phyloP scores from a whole-genome alignment of 495 filamentous ascomycete species.

The Aspergillus indologenus region DNA sequence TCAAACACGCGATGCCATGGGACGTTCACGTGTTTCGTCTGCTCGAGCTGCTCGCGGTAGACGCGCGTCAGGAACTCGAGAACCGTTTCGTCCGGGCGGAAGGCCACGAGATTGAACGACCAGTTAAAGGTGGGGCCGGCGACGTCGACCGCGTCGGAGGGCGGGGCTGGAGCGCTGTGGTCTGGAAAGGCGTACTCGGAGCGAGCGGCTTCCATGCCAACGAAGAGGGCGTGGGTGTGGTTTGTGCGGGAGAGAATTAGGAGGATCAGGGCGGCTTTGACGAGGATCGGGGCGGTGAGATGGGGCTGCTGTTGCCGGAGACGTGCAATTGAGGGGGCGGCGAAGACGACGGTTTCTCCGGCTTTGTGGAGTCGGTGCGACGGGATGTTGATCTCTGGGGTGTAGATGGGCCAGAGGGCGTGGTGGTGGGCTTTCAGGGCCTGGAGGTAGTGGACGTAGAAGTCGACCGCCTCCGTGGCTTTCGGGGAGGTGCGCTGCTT shows the following conservation, averaged over 20 bases:
- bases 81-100: slow-evolving; percentile 7
- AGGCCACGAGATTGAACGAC: slow-evolving; percentile 5
- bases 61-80: slow-evolving; percentile 5
- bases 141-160: slow-evolving; percentile 1
- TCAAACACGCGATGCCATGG: too few species aligned
- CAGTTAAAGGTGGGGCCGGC: slow-evolving; percentile 4
- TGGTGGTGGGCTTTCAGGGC: slow-evolving; percentile 2
- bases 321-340: not conserved
- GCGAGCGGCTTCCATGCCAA: slow-evolving; percentile 7
- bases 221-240: slow-evolving; percentile 10
- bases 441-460: slow-evolving; percentile 3
- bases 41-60: not conserved
- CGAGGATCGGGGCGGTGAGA: not conserved
- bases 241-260: slow-evolving; percentile 6
- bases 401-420: slow-evolving; percentile 10
- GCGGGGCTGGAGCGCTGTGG: not conserved
- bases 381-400: not conserved
- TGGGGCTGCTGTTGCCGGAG: slow-evolving; percentile 5
- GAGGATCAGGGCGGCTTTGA: not conserved
- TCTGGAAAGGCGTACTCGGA: slow-evolving; percentile 1
- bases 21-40: too few species aligned
- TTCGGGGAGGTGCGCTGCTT: not conserved
- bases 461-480: not conserved
- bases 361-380: not conserved
- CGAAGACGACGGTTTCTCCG: slow-evolving; percentile 5